These are phyloP conservation scores for Puccinia coronata DNA, from an alignment of 1,284 basidiomycete species.

Conservation along the genomic window DNA sequence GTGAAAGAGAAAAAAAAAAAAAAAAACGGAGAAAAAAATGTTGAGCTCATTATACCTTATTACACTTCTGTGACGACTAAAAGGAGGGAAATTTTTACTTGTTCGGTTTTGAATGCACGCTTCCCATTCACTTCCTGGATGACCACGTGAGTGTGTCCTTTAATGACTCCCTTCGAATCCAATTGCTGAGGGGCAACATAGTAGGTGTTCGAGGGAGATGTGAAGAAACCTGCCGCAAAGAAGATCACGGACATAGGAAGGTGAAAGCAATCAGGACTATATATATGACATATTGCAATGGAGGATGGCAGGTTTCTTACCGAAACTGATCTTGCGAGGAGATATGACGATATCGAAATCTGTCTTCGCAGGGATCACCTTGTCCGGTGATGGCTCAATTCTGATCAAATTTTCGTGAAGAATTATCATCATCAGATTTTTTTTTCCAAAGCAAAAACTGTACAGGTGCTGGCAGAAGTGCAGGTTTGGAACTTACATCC, in stretches of 20 bases:
- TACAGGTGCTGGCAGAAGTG: not conserved
- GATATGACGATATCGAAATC: constrained; percentile 6
- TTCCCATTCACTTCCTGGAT: constrained; percentile 9
- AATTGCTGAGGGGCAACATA: constrained; percentile 42
- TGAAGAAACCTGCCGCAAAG: constrained; percentile 31
- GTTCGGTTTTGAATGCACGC: not conserved
- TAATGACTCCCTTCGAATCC: constrained; percentile 21
- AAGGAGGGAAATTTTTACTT: constrained; percentile 15
- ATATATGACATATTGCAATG: not conserved
- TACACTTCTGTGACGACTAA: not conserved
- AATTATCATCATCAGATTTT: not conserved
- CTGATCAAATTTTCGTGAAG: not conserved
- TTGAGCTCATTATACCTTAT: too few relatives aligned
- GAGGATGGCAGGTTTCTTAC: not conserved
- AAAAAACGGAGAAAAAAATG: not conserved
- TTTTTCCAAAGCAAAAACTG: not conserved
- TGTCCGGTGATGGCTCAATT: not conserved
- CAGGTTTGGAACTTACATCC: constrained; percentile 22
- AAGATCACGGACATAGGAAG: too few relatives aligned
- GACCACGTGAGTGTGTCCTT: constrained; percentile 27
- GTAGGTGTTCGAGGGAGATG: constrained; percentile 17
- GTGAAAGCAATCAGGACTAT: too few relatives aligned
- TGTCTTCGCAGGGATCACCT: not conserved
- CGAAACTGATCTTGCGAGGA: constrained; percentile 18
- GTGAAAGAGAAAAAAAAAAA: not conserved